Evolutionary conservation across 805 yeast genomes (phyloP), one percentile per base, ranked within the genome.

Genomic region (Pichia cephalocereana): DNA sequence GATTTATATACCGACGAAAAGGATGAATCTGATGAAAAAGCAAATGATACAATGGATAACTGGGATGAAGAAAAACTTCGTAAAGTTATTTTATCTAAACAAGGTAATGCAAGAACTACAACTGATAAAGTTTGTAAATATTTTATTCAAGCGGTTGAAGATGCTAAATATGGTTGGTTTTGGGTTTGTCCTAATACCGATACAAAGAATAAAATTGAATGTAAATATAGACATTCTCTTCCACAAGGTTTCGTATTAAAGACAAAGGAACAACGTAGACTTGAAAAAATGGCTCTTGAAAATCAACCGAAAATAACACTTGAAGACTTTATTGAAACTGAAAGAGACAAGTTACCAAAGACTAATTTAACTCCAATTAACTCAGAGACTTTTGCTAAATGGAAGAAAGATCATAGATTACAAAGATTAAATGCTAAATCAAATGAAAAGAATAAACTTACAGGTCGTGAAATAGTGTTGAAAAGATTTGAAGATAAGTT

Each of bases 131-230:
- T 93, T 44, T 93, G 99, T 77, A 93, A 90, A 66, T 80, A 67
- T 67, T 95, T 93, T 70, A 86, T 93, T 55, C 96, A 89, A 51
- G 98, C 99, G 0, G 97, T 93, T 49, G 99, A 93, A 64, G 88
- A 89, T 62, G 93, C 91, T 50, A 91, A 91, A 64, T 93, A 93
- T 64, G 99, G 99, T 62, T 93, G 99, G 99, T 90, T 93, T 69
- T 93, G 99, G 99, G 75, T 77, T 19, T 93, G 99, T 72, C 99
- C 99, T 28, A 87, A 87, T 57, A 90, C 91, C 39, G 97, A 96
- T 55, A 80, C 84, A 52, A 63, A 63, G 46, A 50, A 40, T 38
- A 57, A 57, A 30, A 54, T 49, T 27, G 83, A 79, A 52, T 93
- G 99, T 78, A 91, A 83, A 72, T 93, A 93, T 71, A 82, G 79